These are phyloP conservation scores for Trichoderma sp. DNA, from an alignment of 2,329 filamentous ascomycete species.

Conservation along the genomic window DNA sequence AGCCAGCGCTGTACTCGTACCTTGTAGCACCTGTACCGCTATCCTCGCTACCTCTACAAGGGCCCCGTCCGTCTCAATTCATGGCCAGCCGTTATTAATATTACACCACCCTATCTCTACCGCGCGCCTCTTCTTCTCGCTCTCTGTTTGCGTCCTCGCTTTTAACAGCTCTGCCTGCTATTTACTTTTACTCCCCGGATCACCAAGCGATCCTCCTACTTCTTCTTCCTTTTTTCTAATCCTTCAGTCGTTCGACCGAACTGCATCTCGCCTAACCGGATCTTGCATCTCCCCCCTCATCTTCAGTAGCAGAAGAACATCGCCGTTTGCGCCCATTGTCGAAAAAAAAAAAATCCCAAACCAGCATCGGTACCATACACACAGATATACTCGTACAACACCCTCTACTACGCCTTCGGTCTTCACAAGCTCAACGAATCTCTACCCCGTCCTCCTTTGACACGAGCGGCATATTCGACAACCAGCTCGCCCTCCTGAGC, in stretches of 20 bases:
- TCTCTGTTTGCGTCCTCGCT: slow-evolving; percentile 13
- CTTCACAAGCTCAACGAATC: background rate
- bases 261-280: slow-evolving; percentile 6
- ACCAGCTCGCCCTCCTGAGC: background rate
- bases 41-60: background rate
- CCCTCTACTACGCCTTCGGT: background rate
- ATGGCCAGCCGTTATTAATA: slow-evolving; percentile 13
- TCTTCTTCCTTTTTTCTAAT: background rate
- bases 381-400: background rate
- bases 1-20: background rate
- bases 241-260: background rate
- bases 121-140: background rate
- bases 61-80: background rate
- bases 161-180: background rate
- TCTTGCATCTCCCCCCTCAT: background rate
- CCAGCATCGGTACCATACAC: background rate
- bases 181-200: background rate
- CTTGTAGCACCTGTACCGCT: slow-evolving; percentile 8
- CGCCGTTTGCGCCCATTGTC: background rate
- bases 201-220: background rate
- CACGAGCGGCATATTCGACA: background rate
- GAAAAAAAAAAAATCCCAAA: background rate
- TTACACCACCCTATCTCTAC: slow-evolving; percentile 14
- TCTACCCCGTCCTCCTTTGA: background rate
- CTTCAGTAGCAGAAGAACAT: background rate